phyloP scores from a whole-genome alignment of 2,329 filamentous ascomycete genomes.

The Trichoderma sp. region DNA sequence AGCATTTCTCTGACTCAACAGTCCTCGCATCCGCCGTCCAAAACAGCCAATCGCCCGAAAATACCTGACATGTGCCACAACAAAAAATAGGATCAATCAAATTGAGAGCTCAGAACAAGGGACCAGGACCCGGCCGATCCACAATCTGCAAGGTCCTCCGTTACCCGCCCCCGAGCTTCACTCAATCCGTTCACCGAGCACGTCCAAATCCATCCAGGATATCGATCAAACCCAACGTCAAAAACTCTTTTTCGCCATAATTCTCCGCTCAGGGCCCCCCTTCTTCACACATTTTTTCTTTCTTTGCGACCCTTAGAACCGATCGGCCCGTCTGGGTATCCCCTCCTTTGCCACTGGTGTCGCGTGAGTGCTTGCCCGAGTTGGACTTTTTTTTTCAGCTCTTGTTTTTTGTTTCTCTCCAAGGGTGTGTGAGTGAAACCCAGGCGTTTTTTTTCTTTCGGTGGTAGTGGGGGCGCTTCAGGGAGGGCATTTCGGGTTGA shows the following conservation, averaged over 20 bases:
- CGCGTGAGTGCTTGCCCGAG: conserved; percentile 12
- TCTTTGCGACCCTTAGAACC: not conserved
- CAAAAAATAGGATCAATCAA: not conserved
- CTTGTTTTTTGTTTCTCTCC: not conserved
- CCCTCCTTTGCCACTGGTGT: conserved; percentile 6
- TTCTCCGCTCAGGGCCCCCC: not conserved
- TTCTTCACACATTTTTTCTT: not conserved
- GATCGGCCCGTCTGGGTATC: not conserved
- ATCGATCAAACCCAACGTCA: not conserved
- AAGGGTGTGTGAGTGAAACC: not conserved
- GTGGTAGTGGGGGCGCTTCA: not conserved
- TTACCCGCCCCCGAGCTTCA: not conserved
- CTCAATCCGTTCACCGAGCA: conserved; percentile 16
- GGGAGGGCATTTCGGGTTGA: not conserved
- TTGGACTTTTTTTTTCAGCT: not conserved
- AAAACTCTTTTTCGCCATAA: not conserved
- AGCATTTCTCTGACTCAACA: not conserved
- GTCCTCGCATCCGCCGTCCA: not conserved
- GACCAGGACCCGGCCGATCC: not conserved
- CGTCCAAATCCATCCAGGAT: not conserved
- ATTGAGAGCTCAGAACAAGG: not conserved
- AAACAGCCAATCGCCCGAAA: not conserved
- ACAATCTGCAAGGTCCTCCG: conserved; percentile 16
- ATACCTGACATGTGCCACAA: not conserved
- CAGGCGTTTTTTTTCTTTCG: not conserved